phyloP scores from a whole-genome alignment of 176 grass and related monocot species.

The Aechmea fasciata region DNA sequence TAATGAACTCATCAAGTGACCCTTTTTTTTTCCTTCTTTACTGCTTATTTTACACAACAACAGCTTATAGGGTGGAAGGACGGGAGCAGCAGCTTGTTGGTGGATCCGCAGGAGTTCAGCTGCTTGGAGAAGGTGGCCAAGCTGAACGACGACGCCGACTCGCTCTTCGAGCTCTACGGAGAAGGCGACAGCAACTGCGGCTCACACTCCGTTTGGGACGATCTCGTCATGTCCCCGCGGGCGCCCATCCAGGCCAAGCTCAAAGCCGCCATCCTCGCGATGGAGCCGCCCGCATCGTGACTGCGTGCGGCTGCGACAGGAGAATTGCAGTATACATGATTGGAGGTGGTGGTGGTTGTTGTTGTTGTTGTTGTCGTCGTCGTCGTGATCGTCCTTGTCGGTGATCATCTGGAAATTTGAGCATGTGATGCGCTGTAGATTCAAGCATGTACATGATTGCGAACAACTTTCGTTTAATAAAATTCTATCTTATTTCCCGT shows the following conservation, averaged over 20 bases:
- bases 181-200: constrained; percentile 38
- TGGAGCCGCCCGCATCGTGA: constrained; percentile 16
- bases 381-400: no score
- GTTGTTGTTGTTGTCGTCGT: no score
- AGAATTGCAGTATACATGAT: no score
- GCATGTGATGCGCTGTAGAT: no score
- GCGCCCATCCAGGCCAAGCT: constrained; percentile 39
- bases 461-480: no score
- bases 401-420: no score
- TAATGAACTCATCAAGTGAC: not conserved
- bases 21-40: not conserved
- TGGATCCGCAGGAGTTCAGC: constrained; percentile 43
- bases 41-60: constrained; percentile 3
- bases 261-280: constrained; percentile 29
- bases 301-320: no score
- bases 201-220: constrained; percentile 53
- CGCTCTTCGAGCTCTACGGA: constrained; percentile 55
- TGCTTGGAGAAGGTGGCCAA: constrained; percentile 56
- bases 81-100: constrained; percentile 40
- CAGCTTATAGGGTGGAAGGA: constrained; percentile 82
- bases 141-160: constrained; percentile 60
- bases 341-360: no score
- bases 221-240: constrained; percentile 39
- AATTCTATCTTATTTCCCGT: no score
- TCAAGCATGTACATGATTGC: no score